Evolutionary conservation across 2,329 filamentous ascomycete species (phyloP).

Genomic region (Davidsoniella neocaledoniae): DNA sequence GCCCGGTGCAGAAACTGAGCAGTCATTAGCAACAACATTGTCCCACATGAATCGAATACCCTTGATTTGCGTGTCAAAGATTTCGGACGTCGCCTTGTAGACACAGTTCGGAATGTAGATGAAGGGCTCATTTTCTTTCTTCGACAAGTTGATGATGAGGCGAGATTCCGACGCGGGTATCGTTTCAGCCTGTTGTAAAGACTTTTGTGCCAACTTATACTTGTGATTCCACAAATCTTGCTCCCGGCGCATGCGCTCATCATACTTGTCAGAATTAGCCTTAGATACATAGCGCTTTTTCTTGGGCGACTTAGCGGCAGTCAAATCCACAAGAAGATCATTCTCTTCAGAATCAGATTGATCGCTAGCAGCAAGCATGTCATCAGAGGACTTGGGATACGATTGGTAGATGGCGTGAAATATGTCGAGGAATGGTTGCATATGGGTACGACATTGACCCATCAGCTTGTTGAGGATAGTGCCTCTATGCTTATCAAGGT

Average conservation of each 20-base stretch:
- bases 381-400: conserved; percentile 9
- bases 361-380: not conserved
- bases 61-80: conserved; percentile 66
- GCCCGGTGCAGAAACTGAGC: conserved; percentile 37
- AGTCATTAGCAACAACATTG: conserved; percentile 47
- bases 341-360: not conserved
- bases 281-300: conserved; percentile 24
- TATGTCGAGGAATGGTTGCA: not conserved
- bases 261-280: conserved; percentile 32
- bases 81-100: conserved; percentile 27
- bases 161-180: conserved; percentile 25
- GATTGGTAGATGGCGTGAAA: conserved; percentile 3
- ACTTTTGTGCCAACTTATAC: conserved; percentile 23
- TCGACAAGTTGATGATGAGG: conserved; percentile 51
- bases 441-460: not conserved
- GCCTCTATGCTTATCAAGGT: not conserved
- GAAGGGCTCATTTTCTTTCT: conserved; percentile 39
- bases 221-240: conserved; percentile 36
- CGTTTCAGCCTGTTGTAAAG: conserved; percentile 24
- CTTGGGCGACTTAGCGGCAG: conserved; percentile 14
- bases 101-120: conserved; percentile 51
- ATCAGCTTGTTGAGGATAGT: not conserved
- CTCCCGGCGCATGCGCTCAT: conserved; percentile 38
- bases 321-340: not conserved
- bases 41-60: conserved; percentile 85